Conservation (phyloP, 2,329 filamentous ascomycete genomes). For the Magnaporthiopsis rhizophila region DNA sequence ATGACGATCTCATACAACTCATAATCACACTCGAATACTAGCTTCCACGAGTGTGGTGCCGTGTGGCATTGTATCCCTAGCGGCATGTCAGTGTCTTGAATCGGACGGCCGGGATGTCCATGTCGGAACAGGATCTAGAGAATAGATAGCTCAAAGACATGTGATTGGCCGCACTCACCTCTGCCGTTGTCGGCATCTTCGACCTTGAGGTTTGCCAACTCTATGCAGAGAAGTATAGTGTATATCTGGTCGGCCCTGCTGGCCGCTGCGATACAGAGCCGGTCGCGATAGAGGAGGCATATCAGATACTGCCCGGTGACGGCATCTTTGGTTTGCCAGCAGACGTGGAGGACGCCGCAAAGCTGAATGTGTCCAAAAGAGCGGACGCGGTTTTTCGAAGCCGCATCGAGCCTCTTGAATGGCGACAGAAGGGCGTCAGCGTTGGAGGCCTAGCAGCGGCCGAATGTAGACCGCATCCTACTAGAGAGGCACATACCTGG, state of each 20-base stretch:
- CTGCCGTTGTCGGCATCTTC: constrained; percentile 69
- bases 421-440: constrained; percentile 4
- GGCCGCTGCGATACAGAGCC: constrained; percentile 66
- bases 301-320: constrained; percentile 77
- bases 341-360: constrained; percentile 76
- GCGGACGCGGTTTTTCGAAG: constrained; percentile 59
- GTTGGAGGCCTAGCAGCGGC: background rate
- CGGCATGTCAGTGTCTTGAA: background rate
- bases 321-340: constrained; percentile 64
- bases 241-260: constrained; percentile 60
- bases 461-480: too few relatives aligned
- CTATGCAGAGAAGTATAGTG: constrained; percentile 66
- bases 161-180: constrained; percentile 37
- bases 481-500: constrained; percentile 43
- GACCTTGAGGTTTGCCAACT: constrained; percentile 55
- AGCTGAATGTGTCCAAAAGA: constrained; percentile 72
- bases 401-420: constrained; percentile 38
- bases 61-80: constrained; percentile 80
- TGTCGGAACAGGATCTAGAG: too few relatives aligned
- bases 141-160: too few relatives aligned
- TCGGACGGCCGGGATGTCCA: constrained; percentile 5
- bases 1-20: constrained; percentile 78
- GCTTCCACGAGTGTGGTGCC: constrained; percentile 83
- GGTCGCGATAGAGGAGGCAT: constrained; percentile 73
- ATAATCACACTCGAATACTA: constrained; percentile 71